A percentile compares a stretch with the other conserved stretches of the same genome.
These are phyloP conservation scores for Mycena maculata DNA, from an alignment of 768 basidiomycete species.

Conservation along the genomic window DNA sequence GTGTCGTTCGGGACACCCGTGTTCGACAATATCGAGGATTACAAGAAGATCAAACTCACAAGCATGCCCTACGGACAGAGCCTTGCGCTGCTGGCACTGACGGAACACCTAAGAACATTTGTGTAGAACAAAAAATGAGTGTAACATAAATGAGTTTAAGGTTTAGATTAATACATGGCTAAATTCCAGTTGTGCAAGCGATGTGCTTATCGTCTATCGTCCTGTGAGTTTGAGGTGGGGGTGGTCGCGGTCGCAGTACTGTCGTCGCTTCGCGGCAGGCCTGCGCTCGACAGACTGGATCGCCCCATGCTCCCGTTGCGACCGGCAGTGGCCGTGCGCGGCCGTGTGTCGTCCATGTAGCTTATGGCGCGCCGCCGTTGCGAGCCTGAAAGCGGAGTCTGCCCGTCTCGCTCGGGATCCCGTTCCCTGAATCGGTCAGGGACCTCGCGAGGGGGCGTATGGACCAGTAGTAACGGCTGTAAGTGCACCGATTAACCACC, in stretches of 20 bases:
- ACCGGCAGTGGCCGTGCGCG: constrained; percentile 17
- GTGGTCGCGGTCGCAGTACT: constrained; percentile 14
- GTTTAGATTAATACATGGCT: constrained; percentile 29
- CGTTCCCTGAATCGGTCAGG: constrained; percentile 48
- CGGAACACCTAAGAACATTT: constrained; percentile 58
- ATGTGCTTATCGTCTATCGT: constrained; percentile 18
- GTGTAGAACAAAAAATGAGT: constrained; percentile 39
- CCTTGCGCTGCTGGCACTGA: constrained; percentile 60
- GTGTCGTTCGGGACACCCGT: constrained; percentile 68
- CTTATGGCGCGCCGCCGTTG: constrained; percentile 54
- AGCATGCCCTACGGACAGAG: constrained; percentile 71
- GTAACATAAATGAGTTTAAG: constrained; percentile 12
- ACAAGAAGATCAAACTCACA: constrained; percentile 63
- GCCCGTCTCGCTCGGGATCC: constrained; percentile 42
- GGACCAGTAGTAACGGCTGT: constrained; percentile 74
- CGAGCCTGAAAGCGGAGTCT: constrained; percentile 36
- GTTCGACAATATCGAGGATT: constrained; percentile 59
- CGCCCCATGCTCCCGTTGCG: constrained; percentile 25
- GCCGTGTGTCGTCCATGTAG: constrained; percentile 52
- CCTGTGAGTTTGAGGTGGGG: constrained; percentile 18
- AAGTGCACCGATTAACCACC: constrained; percentile 10
- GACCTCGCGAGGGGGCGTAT: constrained; percentile 70
- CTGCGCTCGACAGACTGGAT: constrained; percentile 22
- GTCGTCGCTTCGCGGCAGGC: constrained; percentile 20
- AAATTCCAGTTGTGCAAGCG: constrained; percentile 1